Evolutionary conservation across 2,329 filamentous ascomycete species (phyloP).

Genomic region (Colletotrichum sublineola): DNA sequence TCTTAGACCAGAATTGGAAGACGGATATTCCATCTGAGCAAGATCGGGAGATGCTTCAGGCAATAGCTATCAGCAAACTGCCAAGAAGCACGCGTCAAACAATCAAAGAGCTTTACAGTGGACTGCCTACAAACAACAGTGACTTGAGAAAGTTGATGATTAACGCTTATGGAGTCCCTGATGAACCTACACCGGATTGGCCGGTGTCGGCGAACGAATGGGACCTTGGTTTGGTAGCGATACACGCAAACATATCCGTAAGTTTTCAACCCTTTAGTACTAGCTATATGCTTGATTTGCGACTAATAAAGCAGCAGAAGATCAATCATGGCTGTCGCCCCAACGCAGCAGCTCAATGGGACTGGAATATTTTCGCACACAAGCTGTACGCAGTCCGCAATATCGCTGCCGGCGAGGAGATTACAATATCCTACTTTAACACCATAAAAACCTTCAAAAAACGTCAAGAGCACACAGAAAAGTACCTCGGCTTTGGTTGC

Average conservation of each 20-base stretch:
- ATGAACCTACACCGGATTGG: conserved; percentile 3
- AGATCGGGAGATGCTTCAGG: neutral
- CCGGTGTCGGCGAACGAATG: neutral
- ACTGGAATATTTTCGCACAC: conserved; percentile 1
- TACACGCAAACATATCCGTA: conserved; percentile 15
- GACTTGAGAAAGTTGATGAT: neutral
- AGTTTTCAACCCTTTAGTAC: neutral
- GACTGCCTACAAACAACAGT: neutral
- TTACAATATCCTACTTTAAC: conserved; percentile 23
- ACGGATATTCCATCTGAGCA: conserved; percentile 7
- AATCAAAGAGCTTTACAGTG: neutral
- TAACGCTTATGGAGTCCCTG: neutral
- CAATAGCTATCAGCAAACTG: neutral
- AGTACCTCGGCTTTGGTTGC: neutral
- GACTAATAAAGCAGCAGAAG: neutral
- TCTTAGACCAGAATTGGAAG: conserved; percentile 9
- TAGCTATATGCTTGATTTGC: neutral
- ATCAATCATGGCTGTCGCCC: conserved; percentile 25
- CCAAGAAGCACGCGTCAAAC: neutral
- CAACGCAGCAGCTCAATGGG: conserved; percentile 10
- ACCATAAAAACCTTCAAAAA: neutral
- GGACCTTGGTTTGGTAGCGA: conserved; percentile 12
- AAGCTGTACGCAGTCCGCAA: conserved; percentile 5
- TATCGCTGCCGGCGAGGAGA: conserved; percentile 15
- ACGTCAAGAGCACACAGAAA: neutral